Evolutionary conservation across 768 basidiomycete species (phyloP).

Genomic region (Mycena galopus): DNA sequence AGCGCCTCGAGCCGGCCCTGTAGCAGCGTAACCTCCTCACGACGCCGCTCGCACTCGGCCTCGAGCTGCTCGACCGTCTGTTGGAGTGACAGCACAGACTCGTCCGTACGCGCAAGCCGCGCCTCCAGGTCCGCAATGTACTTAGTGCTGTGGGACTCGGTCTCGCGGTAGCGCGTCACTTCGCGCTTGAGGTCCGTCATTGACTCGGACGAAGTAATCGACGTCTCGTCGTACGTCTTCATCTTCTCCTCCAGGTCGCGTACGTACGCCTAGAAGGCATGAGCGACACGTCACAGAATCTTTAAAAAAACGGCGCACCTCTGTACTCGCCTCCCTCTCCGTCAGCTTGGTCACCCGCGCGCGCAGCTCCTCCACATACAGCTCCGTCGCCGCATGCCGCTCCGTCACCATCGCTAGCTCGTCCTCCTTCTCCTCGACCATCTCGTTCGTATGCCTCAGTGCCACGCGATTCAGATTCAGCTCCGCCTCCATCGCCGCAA

Average conservation of each 20-base stretch:
- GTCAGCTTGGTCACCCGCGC: constrained; percentile 82
- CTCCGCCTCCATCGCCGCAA: constrained; percentile 94
- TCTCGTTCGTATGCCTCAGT: constrained; percentile 89
- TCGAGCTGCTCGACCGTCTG: constrained; percentile 84
- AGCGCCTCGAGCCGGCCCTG: constrained; percentile 79
- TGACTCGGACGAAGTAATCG: constrained; percentile 80
- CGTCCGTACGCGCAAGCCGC: constrained; percentile 83
- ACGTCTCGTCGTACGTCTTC: constrained; percentile 85
- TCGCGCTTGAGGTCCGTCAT: constrained; percentile 89
- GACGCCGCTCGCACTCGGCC: constrained; percentile 78
- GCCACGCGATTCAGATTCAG: constrained; percentile 89
- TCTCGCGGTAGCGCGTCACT: constrained; percentile 80
- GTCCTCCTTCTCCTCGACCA: constrained; percentile 93
- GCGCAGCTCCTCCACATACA: constrained; percentile 90
- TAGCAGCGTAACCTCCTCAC: constrained; percentile 77
- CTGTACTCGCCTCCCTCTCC: constrained; percentile 92
- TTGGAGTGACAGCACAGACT: constrained; percentile 77
- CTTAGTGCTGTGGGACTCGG: constrained; percentile 75
- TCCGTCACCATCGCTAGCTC: constrained; percentile 76
- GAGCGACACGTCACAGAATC: constrained; percentile 31
- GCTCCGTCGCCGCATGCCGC: constrained; percentile 82
- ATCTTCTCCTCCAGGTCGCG: constrained; percentile 95
- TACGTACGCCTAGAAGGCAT: constrained; percentile 90
- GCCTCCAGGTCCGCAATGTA: constrained; percentile 92
- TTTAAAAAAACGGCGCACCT: constrained; percentile 66